Evolutionary conservation across 2,329 filamentous ascomycete species (phyloP).

Genomic region (Nothophoma quercina): DNA sequence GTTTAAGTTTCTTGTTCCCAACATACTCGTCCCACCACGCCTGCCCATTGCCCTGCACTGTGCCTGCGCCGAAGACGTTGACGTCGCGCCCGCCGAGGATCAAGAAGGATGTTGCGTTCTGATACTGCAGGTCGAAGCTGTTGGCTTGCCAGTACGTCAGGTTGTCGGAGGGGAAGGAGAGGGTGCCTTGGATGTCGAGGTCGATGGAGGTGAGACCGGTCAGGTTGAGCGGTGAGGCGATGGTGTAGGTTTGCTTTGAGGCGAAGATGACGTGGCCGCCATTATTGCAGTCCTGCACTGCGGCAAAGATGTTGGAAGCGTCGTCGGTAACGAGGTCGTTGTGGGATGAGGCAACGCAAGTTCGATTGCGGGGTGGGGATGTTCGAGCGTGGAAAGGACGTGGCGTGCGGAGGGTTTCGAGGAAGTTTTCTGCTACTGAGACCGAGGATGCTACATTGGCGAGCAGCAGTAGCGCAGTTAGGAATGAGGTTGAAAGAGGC

Average conservation of each 20-base stretch:
- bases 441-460: conserved; percentile 10
- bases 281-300: conserved; percentile 18
- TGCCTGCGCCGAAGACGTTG: conserved; percentile 65
- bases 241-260: conserved; percentile 14
- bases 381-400: conserved; percentile 19
- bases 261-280: conserved; percentile 25
- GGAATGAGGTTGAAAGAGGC: background rate
- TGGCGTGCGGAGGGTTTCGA: conserved; percentile 19
- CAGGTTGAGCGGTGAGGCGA: conserved; percentile 18
- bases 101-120: conserved; percentile 70
- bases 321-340: conserved; percentile 18
- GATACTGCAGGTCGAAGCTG: conserved; percentile 52
- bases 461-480: conserved; percentile 8
- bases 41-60: conserved; percentile 65
- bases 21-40: conserved; percentile 49
- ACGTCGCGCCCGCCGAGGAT: conserved; percentile 68
- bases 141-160: conserved; percentile 20
- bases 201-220: conserved; percentile 18
- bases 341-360: conserved; percentile 22
- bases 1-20: conserved; percentile 17
- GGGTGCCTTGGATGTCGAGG: conserved; percentile 22
- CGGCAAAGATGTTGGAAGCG: conserved; percentile 15
- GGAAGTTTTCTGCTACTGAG: conserved; percentile 21
- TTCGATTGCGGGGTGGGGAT: conserved; percentile 21
- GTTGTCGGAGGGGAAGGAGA: conserved; percentile 13